A percentile compares a stretch with the other conserved stretches of the same genome.
These are phyloP conservation scores for Cladophialophora immunda DNA, from an alignment of 2,329 filamentous ascomycete species.

Conservation along the genomic window DNA sequence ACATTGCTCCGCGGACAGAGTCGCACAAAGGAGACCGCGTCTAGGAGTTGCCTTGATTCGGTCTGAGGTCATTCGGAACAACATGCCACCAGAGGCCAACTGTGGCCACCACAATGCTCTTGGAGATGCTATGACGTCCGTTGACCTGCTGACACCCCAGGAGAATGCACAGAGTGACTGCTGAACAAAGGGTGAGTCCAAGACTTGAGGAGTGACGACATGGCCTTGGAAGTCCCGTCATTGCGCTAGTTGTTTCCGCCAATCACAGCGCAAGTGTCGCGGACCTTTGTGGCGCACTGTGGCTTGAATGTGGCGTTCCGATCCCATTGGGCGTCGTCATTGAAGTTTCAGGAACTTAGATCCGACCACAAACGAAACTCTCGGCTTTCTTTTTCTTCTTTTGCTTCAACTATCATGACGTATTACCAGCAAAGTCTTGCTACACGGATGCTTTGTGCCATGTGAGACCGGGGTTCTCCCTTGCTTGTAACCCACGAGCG, in stretches of 20 bases:
- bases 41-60: background rate
- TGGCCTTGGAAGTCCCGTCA: background rate
- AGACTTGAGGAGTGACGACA: constrained; percentile 6
- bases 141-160: background rate
- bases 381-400: background rate
- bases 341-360: background rate
- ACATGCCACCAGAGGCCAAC: background rate
- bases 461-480: background rate
- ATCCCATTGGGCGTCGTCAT: background rate
- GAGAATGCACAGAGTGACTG: background rate
- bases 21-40: background rate
- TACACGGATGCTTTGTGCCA: background rate
- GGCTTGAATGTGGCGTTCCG: constrained; percentile 4
- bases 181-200: background rate
- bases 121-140: constrained; percentile 5
- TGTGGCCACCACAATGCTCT: background rate
- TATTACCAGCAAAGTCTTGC: background rate
- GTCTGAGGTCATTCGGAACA: constrained; percentile 1
- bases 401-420: constrained; percentile 20
- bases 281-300: constrained; percentile 3
- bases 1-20: background rate
- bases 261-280: background rate
- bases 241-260: background rate
- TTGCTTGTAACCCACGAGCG: background rate
- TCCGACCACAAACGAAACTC: constrained; percentile 6